Conservation (phyloP, 805 yeast species). For the Sporopachydermia lactativora region DNA sequence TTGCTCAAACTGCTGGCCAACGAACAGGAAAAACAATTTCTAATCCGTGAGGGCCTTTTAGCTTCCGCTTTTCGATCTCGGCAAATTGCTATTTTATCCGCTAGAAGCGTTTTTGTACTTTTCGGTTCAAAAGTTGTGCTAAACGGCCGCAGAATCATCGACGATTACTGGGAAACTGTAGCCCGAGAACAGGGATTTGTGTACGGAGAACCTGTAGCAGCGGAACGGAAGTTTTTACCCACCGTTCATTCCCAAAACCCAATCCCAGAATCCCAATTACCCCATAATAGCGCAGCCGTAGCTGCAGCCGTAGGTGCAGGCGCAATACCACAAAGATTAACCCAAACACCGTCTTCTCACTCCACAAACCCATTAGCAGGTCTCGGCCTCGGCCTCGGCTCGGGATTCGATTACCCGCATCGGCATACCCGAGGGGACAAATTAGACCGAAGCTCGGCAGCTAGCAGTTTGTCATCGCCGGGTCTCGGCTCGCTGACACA, state of each 20-base stretch:
- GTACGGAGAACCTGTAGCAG: constrained; percentile 28
- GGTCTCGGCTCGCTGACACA: background rate
- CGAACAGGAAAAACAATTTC: constrained; percentile 24
- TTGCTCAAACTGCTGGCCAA: constrained; percentile 23
- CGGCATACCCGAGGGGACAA: background rate
- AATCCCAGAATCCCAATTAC: background rate
- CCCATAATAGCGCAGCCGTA: background rate
- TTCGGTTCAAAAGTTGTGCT: constrained; percentile 37
- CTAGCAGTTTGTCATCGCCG: background rate
- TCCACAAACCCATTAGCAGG: background rate
- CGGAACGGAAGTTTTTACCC: constrained; percentile 9
- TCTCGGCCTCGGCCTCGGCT: background rate
- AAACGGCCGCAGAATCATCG: constrained; percentile 33
- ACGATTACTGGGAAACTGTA: constrained; percentile 42
- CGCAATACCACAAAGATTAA: no score
- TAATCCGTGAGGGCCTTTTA: constrained; percentile 19
- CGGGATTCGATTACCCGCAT: background rate
- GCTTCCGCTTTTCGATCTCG: constrained; percentile 19
- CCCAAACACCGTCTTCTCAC: background rate
- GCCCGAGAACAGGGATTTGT: constrained; percentile 29
- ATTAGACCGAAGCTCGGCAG: background rate
- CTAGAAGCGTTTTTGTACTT: constrained; percentile 29
- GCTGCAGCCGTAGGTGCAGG: no score
- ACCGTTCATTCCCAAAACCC: constrained; percentile 1
- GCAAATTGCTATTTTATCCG: constrained; percentile 24